Percentiles rank a stretch among this genome's conserved stretches.
These are phyloP conservation scores for Colletotrichum sp. DNA, from an alignment of 2,329 filamentous ascomycete genomes.

Conservation along the genomic window DNA sequence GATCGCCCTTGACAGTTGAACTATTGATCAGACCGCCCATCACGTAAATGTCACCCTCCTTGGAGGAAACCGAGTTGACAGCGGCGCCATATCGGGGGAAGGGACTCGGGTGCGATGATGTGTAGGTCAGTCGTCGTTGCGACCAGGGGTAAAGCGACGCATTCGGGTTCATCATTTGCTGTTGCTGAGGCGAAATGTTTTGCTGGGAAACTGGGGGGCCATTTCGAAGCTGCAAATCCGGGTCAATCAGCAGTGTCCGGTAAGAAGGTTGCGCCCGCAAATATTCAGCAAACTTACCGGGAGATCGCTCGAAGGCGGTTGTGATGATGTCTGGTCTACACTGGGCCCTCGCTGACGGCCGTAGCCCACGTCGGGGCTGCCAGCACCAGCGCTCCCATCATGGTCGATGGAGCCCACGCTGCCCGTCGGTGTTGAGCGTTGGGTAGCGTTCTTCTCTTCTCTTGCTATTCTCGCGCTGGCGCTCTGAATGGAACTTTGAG, in stretches of 20 bases:
- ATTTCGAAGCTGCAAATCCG: constrained; percentile 56
- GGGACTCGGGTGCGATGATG: constrained; percentile 79
- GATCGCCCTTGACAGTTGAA: constrained; percentile 92
- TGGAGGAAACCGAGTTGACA: constrained; percentile 89
- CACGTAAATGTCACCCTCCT: constrained; percentile 96
- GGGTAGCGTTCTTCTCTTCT: constrained; percentile 59
- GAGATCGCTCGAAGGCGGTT: constrained; percentile 36
- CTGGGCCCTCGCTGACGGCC: constrained; percentile 59
- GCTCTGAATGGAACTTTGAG: constrained; percentile 55
- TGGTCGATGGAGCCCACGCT: constrained; percentile 77
- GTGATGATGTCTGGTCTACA: constrained; percentile 50
- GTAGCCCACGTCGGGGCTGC: constrained; percentile 70
- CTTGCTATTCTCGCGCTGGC: constrained; percentile 35
- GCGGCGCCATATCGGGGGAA: constrained; percentile 98
- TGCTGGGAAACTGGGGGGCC: constrained; percentile 42
- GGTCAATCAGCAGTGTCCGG: background rate
- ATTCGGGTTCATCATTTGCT: constrained; percentile 59
- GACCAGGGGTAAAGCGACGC: constrained; percentile 95
- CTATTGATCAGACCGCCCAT: constrained; percentile 98
- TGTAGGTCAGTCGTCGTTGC: constrained; percentile 85
- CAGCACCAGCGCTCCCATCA: constrained; percentile 59
- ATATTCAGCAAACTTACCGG: constrained; percentile 44
- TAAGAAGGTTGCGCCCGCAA: constrained; percentile 38
- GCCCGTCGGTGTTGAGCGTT: constrained; percentile 76
- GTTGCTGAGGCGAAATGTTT: constrained; percentile 12